These are phyloP conservation scores for Rhynchospora tenuis DNA, from an alignment of 176 grass and related monocot genomes.

Conservation along the genomic window DNA sequence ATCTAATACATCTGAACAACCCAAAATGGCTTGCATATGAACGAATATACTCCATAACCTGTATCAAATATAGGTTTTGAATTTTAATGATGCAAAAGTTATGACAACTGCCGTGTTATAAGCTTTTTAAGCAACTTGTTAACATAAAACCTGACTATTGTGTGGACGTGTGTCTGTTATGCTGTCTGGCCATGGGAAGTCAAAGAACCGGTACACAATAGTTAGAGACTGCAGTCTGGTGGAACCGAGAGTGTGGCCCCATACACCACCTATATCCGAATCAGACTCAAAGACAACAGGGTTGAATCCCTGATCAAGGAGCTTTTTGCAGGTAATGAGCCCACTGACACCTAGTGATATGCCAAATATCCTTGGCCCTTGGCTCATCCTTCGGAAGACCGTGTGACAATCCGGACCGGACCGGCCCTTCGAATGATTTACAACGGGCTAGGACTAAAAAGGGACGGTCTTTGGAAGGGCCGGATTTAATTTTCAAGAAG, in stretches of 20 bases:
- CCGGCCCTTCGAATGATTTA: no score
- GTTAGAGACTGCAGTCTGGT: conserved; percentile 54
- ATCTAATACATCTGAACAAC: conserved; percentile 37
- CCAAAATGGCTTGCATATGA: conserved; percentile 67
- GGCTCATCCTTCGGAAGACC: no score
- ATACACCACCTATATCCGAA: conserved; percentile 42
- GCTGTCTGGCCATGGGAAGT: conserved; percentile 67
- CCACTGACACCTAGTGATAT: no score
- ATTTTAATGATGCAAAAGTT: neutral
- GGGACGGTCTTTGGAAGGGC: no score
- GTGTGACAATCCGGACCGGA: no score
- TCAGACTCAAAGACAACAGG: conserved; percentile 59
- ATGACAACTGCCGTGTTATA: neutral
- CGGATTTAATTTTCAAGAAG: no score
- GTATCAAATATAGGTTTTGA: neutral
- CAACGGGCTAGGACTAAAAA: no score
- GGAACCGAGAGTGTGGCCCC: conserved; percentile 51
- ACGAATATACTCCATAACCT: conserved; percentile 52
- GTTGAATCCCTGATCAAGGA: conserved; percentile 42
- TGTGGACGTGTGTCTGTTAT: conserved; percentile 31
- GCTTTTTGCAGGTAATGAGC: conserved; percentile 69
- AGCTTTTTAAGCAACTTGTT: neutral
- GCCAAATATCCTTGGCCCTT: no score
- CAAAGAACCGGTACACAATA: conserved; percentile 36
- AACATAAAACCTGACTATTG: conserved; percentile 24